Base-by-base conservation (phyloP, 805 yeast genomes). In the Myxozyma geophila region DNA sequence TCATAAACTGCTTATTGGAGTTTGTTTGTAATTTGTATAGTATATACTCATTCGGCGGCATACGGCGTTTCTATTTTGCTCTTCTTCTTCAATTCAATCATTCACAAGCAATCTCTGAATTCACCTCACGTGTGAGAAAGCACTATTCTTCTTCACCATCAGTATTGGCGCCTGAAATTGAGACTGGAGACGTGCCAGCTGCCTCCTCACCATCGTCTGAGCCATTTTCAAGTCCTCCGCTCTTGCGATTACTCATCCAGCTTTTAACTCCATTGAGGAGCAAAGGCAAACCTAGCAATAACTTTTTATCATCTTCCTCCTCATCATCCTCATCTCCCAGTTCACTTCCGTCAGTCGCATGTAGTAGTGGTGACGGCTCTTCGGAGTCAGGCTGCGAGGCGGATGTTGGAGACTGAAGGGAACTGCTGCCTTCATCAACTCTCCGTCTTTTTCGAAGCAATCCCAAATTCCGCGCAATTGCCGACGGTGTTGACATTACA, bases 171-270 rank as follows among this genome's bases (percentile, higher is more conserved):
- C 40, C 41, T 9, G 54, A n/a, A 9, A 5, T 51, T 10, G 54
- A 47, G 15, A n/a, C 55, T 17, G 67, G 61, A 12, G 67, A 63
- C 13, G 48, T n/a, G 15, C 13, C 37, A 8, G 62, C 46, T 15
- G 59, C 48, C 44, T 48, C 54, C 51, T 39, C 64, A 12, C 50
- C 62, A 23, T 28, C 5, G 28, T 53, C 55, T 13, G 35, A 33
- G 35, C 46, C 50, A 43, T 28, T n/a, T 33, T 19, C 48, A 7
- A 15, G 37, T 54, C 55, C 43, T 17, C 39, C 59, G 13, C 49
- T 28, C 52, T 55, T 59, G 19, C 63, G 56, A 48, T 56, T 54
- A 2, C 47, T 50, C 63, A 66, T 65, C 68, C 68, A 66, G 35
- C 33, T 60, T 49, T 64, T 66, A 1, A 58, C 58, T 35, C 69